Evolutionary conservation across 2,329 filamentous ascomycete genomes (phyloP).

Genomic region (Leptosphaerulina australis): DNA sequence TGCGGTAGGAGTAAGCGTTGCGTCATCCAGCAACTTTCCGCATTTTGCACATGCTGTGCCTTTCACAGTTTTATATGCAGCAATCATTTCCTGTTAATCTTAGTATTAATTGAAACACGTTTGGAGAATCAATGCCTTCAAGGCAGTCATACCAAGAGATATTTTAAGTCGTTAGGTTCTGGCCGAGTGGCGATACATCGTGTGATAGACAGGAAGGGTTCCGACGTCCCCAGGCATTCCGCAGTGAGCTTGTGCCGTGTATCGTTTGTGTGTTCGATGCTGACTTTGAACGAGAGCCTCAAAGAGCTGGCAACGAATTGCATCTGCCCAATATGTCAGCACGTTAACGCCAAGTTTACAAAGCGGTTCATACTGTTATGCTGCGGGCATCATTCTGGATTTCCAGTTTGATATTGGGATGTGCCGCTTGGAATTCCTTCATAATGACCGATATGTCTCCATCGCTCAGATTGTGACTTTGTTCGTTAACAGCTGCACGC

Average conservation of each 20-base stretch:
- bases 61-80: constrained; percentile 45
- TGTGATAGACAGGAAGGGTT: constrained; percentile 39
- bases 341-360: neutral
- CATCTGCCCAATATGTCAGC: constrained; percentile 26
- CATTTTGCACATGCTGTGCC: constrained; percentile 43
- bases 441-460: constrained; percentile 34
- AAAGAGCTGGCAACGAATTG: constrained; percentile 33
- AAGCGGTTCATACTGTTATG: constrained; percentile 30
- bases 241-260: constrained; percentile 34
- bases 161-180: constrained; percentile 37
- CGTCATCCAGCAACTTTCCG: constrained; percentile 35
- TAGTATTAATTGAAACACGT: constrained; percentile 17
- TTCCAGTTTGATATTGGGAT: constrained; percentile 40
- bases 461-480: constrained; percentile 17
- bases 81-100: constrained; percentile 47
- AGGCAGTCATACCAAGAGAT: constrained; percentile 40
- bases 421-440: constrained; percentile 30
- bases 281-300: constrained; percentile 37
- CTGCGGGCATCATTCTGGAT: constrained; percentile 30
- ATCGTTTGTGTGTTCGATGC: constrained; percentile 35
- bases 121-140: neutral
- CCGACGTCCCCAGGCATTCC: constrained; percentile 39
- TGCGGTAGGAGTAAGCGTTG: constrained; percentile 35
- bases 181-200: constrained; percentile 45
- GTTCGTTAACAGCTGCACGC: constrained; percentile 10